Evolutionary conservation across 305 asterid genomes (phyloP), one percentile per base, ranked within the genome.

Genomic region (Solanum hybrid): DNA sequence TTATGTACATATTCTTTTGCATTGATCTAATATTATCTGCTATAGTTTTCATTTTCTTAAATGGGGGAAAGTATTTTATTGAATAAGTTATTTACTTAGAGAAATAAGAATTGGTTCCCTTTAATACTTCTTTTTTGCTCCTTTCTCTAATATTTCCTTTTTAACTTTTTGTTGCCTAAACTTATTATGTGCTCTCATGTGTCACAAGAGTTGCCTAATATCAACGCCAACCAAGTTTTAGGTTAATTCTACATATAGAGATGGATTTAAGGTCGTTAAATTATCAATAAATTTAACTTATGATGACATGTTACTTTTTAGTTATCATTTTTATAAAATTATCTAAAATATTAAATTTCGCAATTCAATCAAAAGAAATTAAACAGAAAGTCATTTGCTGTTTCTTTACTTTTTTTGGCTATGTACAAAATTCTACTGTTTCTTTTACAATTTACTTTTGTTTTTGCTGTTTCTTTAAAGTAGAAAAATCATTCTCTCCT

Each of bases 61-160:
- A 66, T 0, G 12, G 6, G 0, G 3, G 5, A 64, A 66, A 66
- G 14, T n/a, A 66, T n/a, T 66, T 9, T 4, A 0, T 9, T n/a
- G 3, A 66, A 66, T 24, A 66, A 66, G n/a, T 60, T 64, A 22
- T 19, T 64, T 64, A 64, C 29, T 64, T n/a, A n/a, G 27, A 45
- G 7, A 13, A 13, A 42, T 42, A 42, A 42, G 60, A 42, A 64
- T 8, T 64, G 27, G 1, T 66, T 66, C 27, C 12, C 14, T 2
- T 4, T 3, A 64, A 64, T 64, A 64, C 15, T 4, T 69, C 5
- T 10, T 69, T 69, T 24, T 2, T 15, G 3, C 66, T 24, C 15
- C 31, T 69, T 69, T 24, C 76, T 69, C 31, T 26, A 2, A 69
- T 69, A 24, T 69, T 69, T 69, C 32, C 8, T 24, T 24, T 56